Conservation (phyloP, 73 alveolate species). For the Symbiodinium pilosum region DNA sequence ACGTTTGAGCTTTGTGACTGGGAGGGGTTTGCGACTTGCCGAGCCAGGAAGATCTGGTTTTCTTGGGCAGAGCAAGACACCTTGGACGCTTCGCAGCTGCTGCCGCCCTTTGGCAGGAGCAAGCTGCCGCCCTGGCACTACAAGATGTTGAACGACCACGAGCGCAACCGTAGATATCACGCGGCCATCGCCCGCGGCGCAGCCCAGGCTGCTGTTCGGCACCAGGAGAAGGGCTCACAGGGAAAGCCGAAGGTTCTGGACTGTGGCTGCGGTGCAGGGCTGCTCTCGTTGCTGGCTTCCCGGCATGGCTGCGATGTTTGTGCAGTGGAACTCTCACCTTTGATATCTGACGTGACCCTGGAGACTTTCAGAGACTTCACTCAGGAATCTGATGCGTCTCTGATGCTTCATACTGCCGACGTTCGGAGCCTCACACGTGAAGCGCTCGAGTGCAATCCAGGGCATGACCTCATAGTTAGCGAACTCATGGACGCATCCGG, state of each 20-base stretch:
- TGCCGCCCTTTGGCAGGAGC: slow-evolving; percentile 40
- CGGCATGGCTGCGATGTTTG: slow-evolving; percentile 16
- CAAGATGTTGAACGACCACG: slow-evolving; percentile 83
- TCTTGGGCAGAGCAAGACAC: slow-evolving; percentile 14
- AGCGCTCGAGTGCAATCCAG: neutral
- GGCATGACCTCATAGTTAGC: slow-evolving; percentile 45
- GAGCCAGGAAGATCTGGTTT: slow-evolving; percentile 44
- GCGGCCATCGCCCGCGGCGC: slow-evolving; percentile 51
- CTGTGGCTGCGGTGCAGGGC: slow-evolving; percentile 92
- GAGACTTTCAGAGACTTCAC: slow-evolving; percentile 5
- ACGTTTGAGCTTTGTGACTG: no score
- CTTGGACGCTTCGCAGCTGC: neutral
- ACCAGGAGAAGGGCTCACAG: neutral
- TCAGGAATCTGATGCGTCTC: neutral
- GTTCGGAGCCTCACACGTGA: slow-evolving; percentile 13
- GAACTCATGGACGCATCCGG: slow-evolving; percentile 93
- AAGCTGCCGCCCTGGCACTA: slow-evolving; percentile 91
- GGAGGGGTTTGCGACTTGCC: no score
- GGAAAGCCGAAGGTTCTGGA: slow-evolving; percentile 20
- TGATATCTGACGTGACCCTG: slow-evolving; percentile 51
- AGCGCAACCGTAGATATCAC: slow-evolving; percentile 53
- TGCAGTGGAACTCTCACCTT: slow-evolving; percentile 60
- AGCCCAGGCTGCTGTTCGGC: neutral
- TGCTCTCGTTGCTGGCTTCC: slow-evolving; percentile 46
- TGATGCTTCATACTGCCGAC: slow-evolving; percentile 14